These are phyloP conservation scores for Linnemannia elongata DNA, from an alignment of 192 early-diverging fungal species.

Conservation along the genomic window DNA sequence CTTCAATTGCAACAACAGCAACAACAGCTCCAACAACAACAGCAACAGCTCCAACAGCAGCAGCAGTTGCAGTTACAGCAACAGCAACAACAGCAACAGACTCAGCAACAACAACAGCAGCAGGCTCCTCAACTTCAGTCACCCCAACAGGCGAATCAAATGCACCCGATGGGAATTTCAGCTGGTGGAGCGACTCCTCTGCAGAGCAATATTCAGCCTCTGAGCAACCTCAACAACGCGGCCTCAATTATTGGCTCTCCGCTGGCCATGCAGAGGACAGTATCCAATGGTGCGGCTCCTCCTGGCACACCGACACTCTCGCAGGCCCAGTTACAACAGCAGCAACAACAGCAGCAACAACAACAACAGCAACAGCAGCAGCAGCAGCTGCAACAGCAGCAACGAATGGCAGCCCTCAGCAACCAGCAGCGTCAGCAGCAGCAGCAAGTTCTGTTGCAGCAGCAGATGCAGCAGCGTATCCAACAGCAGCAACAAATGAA, in stretches of 20 bases:
- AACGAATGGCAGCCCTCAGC: neutral
- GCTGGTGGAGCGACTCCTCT: slow-evolving; percentile 23
- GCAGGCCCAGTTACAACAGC: slow-evolving; percentile 45
- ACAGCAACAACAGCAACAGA: slow-evolving; percentile 23
- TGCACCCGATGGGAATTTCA: slow-evolving; percentile 38
- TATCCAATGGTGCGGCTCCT: slow-evolving; percentile 20
- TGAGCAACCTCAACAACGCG: slow-evolving; percentile 14
- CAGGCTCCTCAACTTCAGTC: slow-evolving; percentile 41
- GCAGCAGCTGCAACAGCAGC: slow-evolving; percentile 12
- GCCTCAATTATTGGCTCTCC: slow-evolving; percentile 44
- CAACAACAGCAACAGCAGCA: slow-evolving; percentile 14
- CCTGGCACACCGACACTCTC: slow-evolving; percentile 41
- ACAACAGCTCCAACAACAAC: slow-evolving; percentile 28
- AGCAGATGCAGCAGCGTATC: slow-evolving; percentile 14
- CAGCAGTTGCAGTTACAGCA: slow-evolving; percentile 21
- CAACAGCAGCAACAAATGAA: slow-evolving; percentile 16
- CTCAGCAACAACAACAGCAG: slow-evolving; percentile 43
- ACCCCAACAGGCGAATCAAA: slow-evolving; percentile 37
- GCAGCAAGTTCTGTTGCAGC: slow-evolving; percentile 23
- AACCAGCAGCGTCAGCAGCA: slow-evolving; percentile 16
- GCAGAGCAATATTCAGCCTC: slow-evolving; percentile 11
- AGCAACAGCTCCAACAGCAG: slow-evolving; percentile 29
- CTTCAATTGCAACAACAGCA: slow-evolving; percentile 43
- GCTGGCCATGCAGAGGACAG: slow-evolving; percentile 42
- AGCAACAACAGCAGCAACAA: slow-evolving; percentile 27